Evolutionary conservation across 2,329 filamentous ascomycete species (phyloP).

Genomic region (Ceratocystis albifundus): DNA sequence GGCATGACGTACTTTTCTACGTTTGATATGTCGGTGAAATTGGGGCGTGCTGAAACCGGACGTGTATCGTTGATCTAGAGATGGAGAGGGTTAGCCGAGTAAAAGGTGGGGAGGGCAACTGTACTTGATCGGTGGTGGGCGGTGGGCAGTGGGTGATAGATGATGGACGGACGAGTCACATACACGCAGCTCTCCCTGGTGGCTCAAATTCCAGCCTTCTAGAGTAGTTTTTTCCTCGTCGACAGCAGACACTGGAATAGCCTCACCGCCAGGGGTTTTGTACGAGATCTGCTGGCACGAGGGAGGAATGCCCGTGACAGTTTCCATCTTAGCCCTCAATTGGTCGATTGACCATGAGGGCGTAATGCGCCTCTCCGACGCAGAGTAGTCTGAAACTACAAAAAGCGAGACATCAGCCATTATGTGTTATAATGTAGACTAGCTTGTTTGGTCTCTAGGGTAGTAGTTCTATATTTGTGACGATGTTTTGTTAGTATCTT

Average conservation of each 20-base stretch:
- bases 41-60: constrained; percentile 60
- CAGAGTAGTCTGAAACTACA: constrained; percentile 62
- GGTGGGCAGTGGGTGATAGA: background rate
- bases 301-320: constrained; percentile 83
- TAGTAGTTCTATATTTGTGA: background rate
- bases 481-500: background rate
- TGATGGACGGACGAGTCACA: constrained; percentile 34
- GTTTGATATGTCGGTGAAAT: constrained; percentile 67
- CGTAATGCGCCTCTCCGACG: constrained; percentile 81
- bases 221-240: constrained; percentile 62
- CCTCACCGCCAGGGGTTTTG: constrained; percentile 47
- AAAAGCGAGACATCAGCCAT: constrained; percentile 66
- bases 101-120: background rate
- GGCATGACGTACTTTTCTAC: constrained; percentile 89
- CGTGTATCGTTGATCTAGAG: constrained; percentile 66
- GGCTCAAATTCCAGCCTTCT: constrained; percentile 52
- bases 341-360: constrained; percentile 82
- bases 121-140: no score
- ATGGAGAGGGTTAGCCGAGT: background rate
- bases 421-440: background rate
- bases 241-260: constrained; percentile 53
- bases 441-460: background rate
- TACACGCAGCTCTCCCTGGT: constrained; percentile 72
- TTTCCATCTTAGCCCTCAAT: constrained; percentile 78
- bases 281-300: constrained; percentile 63